Evolutionary conservation across 2,329 filamentous ascomycete genomes (phyloP).

Genomic region (Dothistroma pini): DNA sequence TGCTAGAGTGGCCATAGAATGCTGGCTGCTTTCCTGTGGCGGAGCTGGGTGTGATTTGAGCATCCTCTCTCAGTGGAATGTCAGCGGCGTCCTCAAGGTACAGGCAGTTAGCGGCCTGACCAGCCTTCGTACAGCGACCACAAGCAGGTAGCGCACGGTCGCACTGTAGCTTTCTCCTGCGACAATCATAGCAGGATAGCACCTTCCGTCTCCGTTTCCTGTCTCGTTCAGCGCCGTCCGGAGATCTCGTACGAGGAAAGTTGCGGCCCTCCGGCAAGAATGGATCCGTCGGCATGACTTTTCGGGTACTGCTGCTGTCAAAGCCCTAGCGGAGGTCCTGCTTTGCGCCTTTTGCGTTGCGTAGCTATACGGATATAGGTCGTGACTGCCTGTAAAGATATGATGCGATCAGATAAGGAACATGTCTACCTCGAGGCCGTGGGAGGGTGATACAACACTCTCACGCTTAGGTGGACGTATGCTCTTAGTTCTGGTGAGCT

Average conservation of each 20-base stretch:
- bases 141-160: constrained; percentile 45
- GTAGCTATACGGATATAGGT: neutral
- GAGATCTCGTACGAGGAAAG: constrained; percentile 20
- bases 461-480: neutral
- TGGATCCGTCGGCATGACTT: constrained; percentile 21
- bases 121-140: constrained; percentile 43
- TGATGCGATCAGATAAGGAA: neutral
- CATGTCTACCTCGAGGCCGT: neutral
- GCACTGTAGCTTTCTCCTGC: constrained; percentile 47
- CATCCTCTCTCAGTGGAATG: constrained; percentile 22
- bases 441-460: neutral
- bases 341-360: neutral
- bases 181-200: constrained; percentile 46
- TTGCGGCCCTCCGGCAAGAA: constrained; percentile 21
- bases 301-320: neutral
- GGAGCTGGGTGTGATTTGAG: constrained; percentile 5
- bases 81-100: constrained; percentile 36
- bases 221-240: constrained; percentile 29
- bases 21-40: constrained; percentile 12
- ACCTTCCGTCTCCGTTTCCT: constrained; percentile 46
- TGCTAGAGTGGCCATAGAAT: constrained; percentile 33
- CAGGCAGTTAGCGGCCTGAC: constrained; percentile 41
- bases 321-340: neutral
- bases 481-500: neutral
- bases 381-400: neutral